Evolutionary conservation across 331 rosid genomes (phyloP).

Genomic region (Quercus lobata): DNA sequence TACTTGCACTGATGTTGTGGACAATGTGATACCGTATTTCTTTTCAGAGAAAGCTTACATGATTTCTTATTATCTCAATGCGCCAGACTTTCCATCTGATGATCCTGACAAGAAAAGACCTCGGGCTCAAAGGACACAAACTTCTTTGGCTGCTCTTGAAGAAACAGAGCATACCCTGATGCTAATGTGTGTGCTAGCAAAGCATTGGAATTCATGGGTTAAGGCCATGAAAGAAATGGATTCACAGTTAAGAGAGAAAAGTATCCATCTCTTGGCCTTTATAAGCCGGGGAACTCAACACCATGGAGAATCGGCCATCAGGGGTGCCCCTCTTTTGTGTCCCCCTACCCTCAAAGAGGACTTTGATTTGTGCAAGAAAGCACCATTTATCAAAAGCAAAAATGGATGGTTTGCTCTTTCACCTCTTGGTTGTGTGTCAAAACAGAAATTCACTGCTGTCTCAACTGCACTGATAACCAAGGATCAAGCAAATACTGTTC

Average conservation of each 20-base stretch:
- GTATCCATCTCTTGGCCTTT: slow-evolving; percentile 92
- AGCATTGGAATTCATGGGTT: slow-evolving; percentile 81
- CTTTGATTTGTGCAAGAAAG: slow-evolving; percentile 55
- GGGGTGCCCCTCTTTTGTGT: slow-evolving; percentile 57
- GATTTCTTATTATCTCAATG: slow-evolving; percentile 66
- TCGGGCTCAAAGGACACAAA: slow-evolving; percentile 54
- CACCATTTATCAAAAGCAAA: slow-evolving; percentile 63
- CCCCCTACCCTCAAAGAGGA: slow-evolving; percentile 83
- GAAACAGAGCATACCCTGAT: slow-evolving; percentile 81
- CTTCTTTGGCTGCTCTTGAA: slow-evolving; percentile 61
- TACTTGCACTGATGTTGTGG: slow-evolving; percentile 62
- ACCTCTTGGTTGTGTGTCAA: slow-evolving; percentile 59
- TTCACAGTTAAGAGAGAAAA: slow-evolving; percentile 75
- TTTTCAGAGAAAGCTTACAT: slow-evolving; percentile 70
- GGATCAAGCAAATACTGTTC: slow-evolving; percentile 41
- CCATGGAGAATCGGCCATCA: slow-evolving; percentile 48
- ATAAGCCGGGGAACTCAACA: slow-evolving; percentile 75
- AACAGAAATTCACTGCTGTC: slow-evolving; percentile 45
- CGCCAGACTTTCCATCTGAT: slow-evolving; percentile 67
- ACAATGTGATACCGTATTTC: slow-evolving; percentile 66
- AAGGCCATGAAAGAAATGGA: slow-evolving; percentile 71
- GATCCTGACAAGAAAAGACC: slow-evolving; percentile 79
- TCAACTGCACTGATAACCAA: slow-evolving; percentile 39
- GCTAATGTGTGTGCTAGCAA: slow-evolving; percentile 82
- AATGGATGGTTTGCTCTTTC: slow-evolving; percentile 91